Percentiles rank a stretch among this genome's conserved stretches.
These are phyloP conservation scores for Cryptosporidium felis DNA, from an alignment of 169 alveolate species.

Conservation along the genomic window DNA sequence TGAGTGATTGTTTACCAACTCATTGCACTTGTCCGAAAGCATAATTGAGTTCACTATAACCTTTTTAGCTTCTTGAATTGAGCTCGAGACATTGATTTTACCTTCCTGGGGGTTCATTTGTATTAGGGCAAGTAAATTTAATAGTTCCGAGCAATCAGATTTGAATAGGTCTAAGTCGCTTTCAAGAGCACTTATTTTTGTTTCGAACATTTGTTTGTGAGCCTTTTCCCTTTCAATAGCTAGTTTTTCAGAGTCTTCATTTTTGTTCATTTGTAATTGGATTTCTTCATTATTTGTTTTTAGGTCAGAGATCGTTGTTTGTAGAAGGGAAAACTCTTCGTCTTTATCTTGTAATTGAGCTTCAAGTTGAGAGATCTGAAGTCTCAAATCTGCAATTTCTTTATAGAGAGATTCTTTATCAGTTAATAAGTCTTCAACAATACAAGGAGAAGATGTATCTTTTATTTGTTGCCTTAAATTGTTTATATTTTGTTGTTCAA, in stretches of 20 bases:
- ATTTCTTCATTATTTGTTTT: conserved; percentile 17
- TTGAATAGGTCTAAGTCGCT: neutral
- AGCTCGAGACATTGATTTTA: neutral
- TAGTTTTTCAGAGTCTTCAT: neutral
- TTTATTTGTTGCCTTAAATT: conserved; percentile 2
- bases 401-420: conserved; percentile 53
- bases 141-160: conserved; percentile 12
- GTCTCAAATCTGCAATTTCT: conserved; percentile 69
- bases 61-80: neutral
- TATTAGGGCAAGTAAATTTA: conserved; percentile 5
- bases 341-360: conserved; percentile 4
- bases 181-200: conserved; percentile 2
- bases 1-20: neutral
- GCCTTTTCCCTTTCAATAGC: neutral
- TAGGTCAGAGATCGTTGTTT: neutral
- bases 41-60: neutral
- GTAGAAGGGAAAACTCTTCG: neutral
- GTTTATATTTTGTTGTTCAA: conserved; percentile 36
- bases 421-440: conserved; percentile 42
- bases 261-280: neutral
- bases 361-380: conserved; percentile 58
- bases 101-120: neutral
- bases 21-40: conserved; percentile 7
- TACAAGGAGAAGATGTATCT: conserved; percentile 26
- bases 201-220: neutral